Conservation (phyloP, 164 flowering plant genomes). For the Umbilicus rupestris region DNA sequence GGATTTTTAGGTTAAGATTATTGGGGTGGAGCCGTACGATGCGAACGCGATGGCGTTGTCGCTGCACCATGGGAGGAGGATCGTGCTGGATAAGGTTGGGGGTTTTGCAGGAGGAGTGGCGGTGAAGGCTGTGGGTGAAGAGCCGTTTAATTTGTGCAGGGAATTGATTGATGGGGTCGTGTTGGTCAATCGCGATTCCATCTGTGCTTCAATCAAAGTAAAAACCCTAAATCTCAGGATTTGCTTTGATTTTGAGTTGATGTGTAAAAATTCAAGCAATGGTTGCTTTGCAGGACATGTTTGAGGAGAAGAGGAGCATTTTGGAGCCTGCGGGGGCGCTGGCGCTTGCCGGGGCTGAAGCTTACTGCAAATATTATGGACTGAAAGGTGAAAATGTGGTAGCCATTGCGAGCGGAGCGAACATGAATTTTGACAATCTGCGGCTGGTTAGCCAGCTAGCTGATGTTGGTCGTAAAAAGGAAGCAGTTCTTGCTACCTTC, state of each 20-base stretch:
- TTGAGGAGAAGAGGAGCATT: conserved; percentile 12
- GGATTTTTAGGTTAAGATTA: conserved; percentile 71
- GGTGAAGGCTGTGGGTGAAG: conserved; percentile 90
- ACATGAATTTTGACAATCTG: conserved; percentile 11
- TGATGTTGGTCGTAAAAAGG: conserved; percentile 6
- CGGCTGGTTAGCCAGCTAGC: background rate
- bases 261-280: background rate
- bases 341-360: conserved; percentile 8
- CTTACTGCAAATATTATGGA: conserved; percentile 10
- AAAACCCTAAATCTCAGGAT: background rate
- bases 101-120: conserved; percentile 99
- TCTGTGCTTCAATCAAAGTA: conserved; percentile 97
- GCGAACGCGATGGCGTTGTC: conserved; percentile 99
- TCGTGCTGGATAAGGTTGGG: conserved; percentile 78
- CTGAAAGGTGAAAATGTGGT: conserved; percentile 11
- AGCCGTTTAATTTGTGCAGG: conserved; percentile 75
- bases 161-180: conserved; percentile 89
- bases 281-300: conserved; percentile 10
- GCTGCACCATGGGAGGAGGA: conserved; percentile 68
- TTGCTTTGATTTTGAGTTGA: background rate
- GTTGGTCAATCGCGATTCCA: conserved; percentile 91
- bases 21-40: conserved; percentile 95
- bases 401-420: conserved; percentile 12
- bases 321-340: conserved; percentile 10
- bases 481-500: conserved; percentile 6